Conservation (phyloP, 345 rosid species). For the Eucalyptus pauciflora region DNA sequence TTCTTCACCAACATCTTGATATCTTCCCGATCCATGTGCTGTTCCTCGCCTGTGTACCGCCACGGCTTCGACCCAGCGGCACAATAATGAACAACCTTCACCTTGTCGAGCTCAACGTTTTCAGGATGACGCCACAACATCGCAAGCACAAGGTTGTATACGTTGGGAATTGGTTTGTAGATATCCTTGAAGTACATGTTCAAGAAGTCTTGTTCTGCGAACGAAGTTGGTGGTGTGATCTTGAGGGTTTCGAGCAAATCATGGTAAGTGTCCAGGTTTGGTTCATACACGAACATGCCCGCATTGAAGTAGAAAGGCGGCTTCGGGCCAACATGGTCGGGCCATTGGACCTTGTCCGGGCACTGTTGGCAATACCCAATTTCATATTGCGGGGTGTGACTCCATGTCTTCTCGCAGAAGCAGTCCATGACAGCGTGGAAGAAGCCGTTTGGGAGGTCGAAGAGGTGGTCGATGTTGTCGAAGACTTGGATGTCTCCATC, state of each 20-base stretch:
- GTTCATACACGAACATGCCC: conserved; percentile 29
- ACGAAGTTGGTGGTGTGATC: conserved; percentile 23
- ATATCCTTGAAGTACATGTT: conserved; percentile 29
- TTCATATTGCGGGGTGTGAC: conserved; percentile 16
- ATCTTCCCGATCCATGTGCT: conserved; percentile 33
- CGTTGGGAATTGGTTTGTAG: conserved; percentile 16
- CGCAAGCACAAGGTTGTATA: conserved; percentile 30
- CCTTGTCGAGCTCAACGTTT: conserved; percentile 10
- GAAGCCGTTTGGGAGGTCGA: conserved; percentile 8
- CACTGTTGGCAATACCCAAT: conserved; percentile 47
- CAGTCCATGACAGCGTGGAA: conserved; percentile 40
- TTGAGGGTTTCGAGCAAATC: conserved; percentile 11
- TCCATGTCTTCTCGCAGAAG: conserved; percentile 38
- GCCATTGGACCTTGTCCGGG: conserved; percentile 8
- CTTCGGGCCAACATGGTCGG: not conserved
- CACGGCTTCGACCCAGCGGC: conserved; percentile 41
- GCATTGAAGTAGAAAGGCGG: conserved; percentile 43
- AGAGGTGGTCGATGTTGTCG: conserved; percentile 25
- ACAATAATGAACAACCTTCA: conserved; percentile 33
- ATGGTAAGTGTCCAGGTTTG: conserved; percentile 9
- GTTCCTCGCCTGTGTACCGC: conserved; percentile 38
- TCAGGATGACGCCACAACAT: conserved; percentile 42
- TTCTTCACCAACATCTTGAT: conserved; percentile 19
- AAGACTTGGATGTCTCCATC: conserved; percentile 32
- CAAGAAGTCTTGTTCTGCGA: conserved; percentile 46